phyloP scores from a whole-genome alignment of 345 rosid species.

The Salix purpurea region DNA sequence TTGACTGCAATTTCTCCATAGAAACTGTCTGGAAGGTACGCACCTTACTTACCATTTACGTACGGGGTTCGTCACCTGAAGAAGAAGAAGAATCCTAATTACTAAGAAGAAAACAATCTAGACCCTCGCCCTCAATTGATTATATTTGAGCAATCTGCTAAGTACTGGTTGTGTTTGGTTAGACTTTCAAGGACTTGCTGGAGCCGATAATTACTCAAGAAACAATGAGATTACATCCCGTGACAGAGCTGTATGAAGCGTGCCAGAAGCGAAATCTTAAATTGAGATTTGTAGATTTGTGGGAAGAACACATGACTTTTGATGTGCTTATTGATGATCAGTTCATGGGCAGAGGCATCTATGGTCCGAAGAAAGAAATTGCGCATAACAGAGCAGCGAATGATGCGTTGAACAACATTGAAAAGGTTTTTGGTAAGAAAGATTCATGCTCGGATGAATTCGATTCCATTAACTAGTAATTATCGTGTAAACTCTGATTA shows the following conservation, averaged over 20 bases:
- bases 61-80: too few relatives aligned
- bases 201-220: conserved; percentile 48
- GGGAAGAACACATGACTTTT: conserved; percentile 34
- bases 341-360: conserved; percentile 36
- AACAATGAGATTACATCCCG: conserved; percentile 39
- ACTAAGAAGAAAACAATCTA: too few relatives aligned
- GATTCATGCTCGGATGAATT: not conserved
- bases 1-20: conserved; percentile 31
- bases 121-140: too few relatives aligned
- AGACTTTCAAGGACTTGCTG: conserved; percentile 52
- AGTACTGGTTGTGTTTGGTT: not conserved
- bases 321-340: conserved; percentile 35
- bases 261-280: conserved; percentile 56
- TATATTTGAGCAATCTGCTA: not conserved
- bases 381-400: conserved; percentile 60
- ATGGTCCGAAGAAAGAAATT: conserved; percentile 44
- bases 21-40: conserved; percentile 54
- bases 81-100: too few relatives aligned
- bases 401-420: conserved; percentile 47
- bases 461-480: too few relatives aligned
- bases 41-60: not conserved
- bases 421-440: not conserved
- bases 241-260: conserved; percentile 42
- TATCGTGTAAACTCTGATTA: too few relatives aligned
- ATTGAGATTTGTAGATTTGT: conserved; percentile 38